Evolutionary conservation across 176 grass and related monocot genomes (phyloP).

Genomic region (Zoysia japonica): DNA sequence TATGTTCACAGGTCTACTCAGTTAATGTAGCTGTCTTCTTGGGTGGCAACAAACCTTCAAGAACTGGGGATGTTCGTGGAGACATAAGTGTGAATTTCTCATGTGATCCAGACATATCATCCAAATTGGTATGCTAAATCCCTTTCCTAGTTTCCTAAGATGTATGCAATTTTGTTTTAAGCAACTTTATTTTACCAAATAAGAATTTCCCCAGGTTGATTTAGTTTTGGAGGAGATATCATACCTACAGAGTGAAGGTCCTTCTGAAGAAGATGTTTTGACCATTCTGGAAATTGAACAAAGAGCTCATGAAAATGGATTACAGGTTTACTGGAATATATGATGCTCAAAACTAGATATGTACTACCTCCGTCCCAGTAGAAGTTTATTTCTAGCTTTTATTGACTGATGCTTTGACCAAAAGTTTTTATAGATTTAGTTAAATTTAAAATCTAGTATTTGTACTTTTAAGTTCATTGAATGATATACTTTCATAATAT

Average conservation of each 20-base stretch:
- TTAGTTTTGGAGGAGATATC: constrained; percentile 94
- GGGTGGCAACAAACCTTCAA: constrained; percentile 98
- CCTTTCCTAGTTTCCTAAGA: neutral
- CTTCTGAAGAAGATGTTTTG: constrained; percentile 78
- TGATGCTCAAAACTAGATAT: constrained; percentile 8
- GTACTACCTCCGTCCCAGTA: no score
- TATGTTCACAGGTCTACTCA: constrained; percentile 80
- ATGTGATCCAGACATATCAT: constrained; percentile 88
- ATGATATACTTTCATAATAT: no score
- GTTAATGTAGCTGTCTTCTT: constrained; percentile 92
- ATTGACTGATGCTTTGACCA: no score
- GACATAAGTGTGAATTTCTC: constrained; percentile 98
- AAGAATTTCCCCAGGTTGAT: constrained; percentile 69
- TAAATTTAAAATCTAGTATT: no score
- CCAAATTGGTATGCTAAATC: constrained; percentile 67
- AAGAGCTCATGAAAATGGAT: constrained; percentile 98
- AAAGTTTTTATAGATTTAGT: no score
- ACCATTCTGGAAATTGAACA: constrained; percentile 96
- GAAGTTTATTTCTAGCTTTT: no score
- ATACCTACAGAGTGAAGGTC: constrained; percentile 76
- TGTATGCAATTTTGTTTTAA: constrained; percentile 1
- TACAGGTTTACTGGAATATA: constrained; percentile 62
- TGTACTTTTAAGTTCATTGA: no score
- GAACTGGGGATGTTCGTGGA: constrained; percentile 83
- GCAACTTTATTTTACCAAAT: constrained; percentile 19